Conservation (phyloP, 164 flowering plant species). For the Chloranthus sessilifolius region DNA sequence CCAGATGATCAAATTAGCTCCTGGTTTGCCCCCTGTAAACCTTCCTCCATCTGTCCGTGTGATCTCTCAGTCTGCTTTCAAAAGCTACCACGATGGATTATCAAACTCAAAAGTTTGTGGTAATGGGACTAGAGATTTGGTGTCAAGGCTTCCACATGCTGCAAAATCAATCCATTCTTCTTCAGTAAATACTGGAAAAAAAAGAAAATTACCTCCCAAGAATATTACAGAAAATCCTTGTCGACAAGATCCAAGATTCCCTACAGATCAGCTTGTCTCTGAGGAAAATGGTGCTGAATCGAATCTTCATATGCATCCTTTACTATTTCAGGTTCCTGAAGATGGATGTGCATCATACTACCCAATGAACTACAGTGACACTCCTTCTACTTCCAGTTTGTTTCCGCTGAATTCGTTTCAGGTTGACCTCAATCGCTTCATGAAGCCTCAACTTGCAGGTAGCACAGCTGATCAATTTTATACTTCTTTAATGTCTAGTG, state of each 20-base stretch:
- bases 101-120: conserved; percentile 13
- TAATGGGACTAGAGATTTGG: conserved; percentile 24
- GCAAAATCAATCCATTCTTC: conserved; percentile 11
- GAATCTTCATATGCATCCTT: conserved; percentile 88
- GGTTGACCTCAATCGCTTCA: conserved; percentile 40
- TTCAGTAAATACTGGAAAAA: conserved; percentile 15
- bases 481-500: conserved; percentile 29
- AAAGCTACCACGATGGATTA: conserved; percentile 30
- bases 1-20: conserved; percentile 74
- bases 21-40: conserved; percentile 86
- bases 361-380: conserved; percentile 27
- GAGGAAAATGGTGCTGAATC: conserved; percentile 40
- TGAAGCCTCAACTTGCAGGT: conserved; percentile 30
- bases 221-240: conserved; percentile 8
- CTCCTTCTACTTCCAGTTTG: conserved; percentile 51
- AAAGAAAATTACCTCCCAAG: conserved; percentile 4
- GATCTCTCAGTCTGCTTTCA: conserved; percentile 67
- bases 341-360: conserved; percentile 44
- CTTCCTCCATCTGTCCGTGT: conserved; percentile 90
- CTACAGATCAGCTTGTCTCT: conserved; percentile 17
- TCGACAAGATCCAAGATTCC: conserved; percentile 20
- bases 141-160: conserved; percentile 19
- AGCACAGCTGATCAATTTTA: conserved; percentile 19
- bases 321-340: conserved; percentile 62
- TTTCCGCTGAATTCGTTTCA: conserved; percentile 53